Evolutionary conservation across 2,329 filamentous ascomycete species (phyloP).

Genomic region (Arthroderma uncinatum): DNA sequence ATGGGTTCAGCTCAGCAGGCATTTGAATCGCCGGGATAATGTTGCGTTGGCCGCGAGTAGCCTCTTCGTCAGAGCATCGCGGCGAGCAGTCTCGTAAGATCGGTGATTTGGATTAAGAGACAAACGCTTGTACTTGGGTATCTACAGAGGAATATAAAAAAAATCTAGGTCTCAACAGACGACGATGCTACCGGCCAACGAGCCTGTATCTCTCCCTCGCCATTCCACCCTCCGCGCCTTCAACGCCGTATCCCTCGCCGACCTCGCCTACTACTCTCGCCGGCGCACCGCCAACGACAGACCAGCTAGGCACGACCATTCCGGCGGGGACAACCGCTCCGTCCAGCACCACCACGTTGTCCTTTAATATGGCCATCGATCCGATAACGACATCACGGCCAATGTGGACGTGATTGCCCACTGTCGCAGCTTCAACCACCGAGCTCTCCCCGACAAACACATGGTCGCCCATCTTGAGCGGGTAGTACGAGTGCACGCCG

Average conservation of each 20-base stretch:
- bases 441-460: constrained; percentile 71
- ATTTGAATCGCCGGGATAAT: too few relatives aligned
- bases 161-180: neutral
- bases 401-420: constrained; percentile 79
- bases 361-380: constrained; percentile 84
- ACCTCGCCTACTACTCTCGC: constrained; percentile 73
- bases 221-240: constrained; percentile 36
- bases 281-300: constrained; percentile 74
- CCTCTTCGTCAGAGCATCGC: too few relatives aligned
- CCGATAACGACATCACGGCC: constrained; percentile 66
- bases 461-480: constrained; percentile 86
- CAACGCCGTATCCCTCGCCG: constrained; percentile 37
- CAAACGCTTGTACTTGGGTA: too few relatives aligned
- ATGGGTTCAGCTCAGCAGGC: too few relatives aligned
- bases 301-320: constrained; percentile 88
- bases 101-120: too few relatives aligned
- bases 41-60: too few relatives aligned
- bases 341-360: constrained; percentile 80
- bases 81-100: too few relatives aligned
- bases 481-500: constrained; percentile 55
- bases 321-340: constrained; percentile 71
- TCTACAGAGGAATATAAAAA: too few relatives aligned
- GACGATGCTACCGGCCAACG: constrained; percentile 23
- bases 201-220: constrained; percentile 33
- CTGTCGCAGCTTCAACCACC: constrained; percentile 69